phyloP scores from a whole-genome alignment of 345 rosid genomes.

The Bretschneidera sinensis region DNA sequence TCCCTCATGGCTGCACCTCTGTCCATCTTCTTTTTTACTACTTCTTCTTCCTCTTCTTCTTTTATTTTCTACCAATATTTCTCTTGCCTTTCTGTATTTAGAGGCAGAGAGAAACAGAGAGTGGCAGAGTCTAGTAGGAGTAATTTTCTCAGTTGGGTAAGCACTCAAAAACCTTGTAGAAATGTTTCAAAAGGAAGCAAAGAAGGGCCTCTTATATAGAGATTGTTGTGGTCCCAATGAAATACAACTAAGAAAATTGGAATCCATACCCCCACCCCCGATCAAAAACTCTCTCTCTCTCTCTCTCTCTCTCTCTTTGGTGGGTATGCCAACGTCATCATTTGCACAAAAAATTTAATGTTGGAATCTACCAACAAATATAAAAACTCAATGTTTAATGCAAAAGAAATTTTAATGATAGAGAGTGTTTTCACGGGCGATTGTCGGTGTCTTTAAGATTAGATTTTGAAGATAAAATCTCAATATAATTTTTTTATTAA shows the following conservation, averaged over 20 bases:
- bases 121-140: no score
- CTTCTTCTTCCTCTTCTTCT: background rate
- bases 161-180: background rate
- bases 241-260: background rate
- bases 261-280: background rate
- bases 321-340: conserved; percentile 16
- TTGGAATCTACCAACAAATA: conserved; percentile 20
- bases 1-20: conserved; percentile 23
- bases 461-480: no score
- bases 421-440: no score
- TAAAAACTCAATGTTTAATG: conserved; percentile 30
- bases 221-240: background rate
- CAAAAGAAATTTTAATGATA: no score
- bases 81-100: no score
- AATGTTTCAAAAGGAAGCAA: background rate
- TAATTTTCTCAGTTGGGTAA: background rate
- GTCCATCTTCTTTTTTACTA: conserved; percentile 12
- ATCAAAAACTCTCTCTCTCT: background rate
- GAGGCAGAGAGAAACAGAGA: background rate
- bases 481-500: no score
- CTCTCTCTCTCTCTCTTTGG: background rate
- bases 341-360: conserved; percentile 23
- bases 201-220: background rate
- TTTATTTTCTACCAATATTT: no score
- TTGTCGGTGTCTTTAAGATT: no score